Evolutionary conservation across 345 rosid species (phyloP).

Genomic region (Eucalyptus sp.): DNA sequence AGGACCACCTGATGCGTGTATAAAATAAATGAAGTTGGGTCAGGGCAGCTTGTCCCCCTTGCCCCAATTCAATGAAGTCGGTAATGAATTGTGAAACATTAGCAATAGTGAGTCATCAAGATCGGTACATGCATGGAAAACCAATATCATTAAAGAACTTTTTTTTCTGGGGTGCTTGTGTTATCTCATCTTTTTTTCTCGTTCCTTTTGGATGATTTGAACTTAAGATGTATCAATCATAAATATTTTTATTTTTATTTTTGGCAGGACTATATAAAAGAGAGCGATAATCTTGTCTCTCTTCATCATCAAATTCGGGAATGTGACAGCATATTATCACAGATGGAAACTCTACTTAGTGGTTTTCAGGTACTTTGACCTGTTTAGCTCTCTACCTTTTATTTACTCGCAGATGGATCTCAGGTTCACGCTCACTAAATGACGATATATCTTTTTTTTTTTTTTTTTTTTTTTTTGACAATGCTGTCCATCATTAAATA

Average conservation of each 20-base stretch:
- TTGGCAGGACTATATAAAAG: conserved; percentile 85
- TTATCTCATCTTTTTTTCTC: neutral
- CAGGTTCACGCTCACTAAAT: neutral
- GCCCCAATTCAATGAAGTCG: neutral
- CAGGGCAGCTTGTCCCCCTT: neutral
- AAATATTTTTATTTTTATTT: neutral
- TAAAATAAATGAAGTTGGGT: neutral
- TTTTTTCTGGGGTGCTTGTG: neutral
- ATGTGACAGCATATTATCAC: conserved; percentile 85
- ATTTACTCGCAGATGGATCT: neutral
- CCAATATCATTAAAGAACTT: neutral
- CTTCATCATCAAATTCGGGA: conserved; percentile 97
- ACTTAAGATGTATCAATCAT: neutral
- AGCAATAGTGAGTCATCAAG: neutral
- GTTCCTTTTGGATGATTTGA: neutral
- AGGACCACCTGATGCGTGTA: neutral
- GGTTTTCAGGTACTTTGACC: conserved; percentile 74
- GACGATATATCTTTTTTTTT: neutral
- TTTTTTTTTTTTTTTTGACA: neutral
- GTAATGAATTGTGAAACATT: neutral
- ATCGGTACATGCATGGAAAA: neutral
- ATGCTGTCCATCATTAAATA: neutral
- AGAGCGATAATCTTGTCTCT: conserved; percentile 91
- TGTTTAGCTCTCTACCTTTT: neutral
- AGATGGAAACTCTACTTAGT: conserved; percentile 93